phyloP scores from a whole-genome alignment of 2,329 filamentous ascomycete genomes.

The Bertia moriformis region DNA sequence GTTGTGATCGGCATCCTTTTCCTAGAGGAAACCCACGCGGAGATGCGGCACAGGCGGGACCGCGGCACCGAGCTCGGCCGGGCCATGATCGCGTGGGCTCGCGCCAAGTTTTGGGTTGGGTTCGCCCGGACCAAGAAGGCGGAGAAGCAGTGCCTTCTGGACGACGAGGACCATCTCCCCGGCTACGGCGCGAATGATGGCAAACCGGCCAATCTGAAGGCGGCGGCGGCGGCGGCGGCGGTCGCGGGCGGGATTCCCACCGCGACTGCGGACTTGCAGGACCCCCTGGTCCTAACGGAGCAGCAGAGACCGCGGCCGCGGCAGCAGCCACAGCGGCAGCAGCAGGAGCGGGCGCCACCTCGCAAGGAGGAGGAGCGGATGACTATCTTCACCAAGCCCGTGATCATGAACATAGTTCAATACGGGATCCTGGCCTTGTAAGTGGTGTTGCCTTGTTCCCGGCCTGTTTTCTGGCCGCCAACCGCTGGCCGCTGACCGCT shows the following conservation, averaged over 20 bases:
- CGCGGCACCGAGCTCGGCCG: conserved; percentile 63
- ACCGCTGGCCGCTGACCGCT: conserved; percentile 6
- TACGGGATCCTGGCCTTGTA: conserved; percentile 92
- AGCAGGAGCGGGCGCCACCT: no score
- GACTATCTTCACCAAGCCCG: conserved; percentile 68
- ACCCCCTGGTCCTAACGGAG: conserved; percentile 15
- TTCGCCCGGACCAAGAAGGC: conserved; percentile 25
- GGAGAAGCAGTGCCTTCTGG: conserved; percentile 47
- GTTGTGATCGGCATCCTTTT: conserved; percentile 71
- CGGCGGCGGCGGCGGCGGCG: conserved; percentile 23
- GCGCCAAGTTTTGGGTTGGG: background rate
- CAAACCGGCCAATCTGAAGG: no score
- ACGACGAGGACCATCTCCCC: conserved; percentile 46
- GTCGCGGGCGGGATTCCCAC: no score
- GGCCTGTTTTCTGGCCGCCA: conserved; percentile 6
- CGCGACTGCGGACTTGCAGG: conserved; percentile 11
- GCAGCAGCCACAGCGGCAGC: no score
- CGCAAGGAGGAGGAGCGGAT: conserved; percentile 19
- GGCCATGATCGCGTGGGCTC: conserved; percentile 39
- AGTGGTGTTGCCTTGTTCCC: conserved; percentile 35
- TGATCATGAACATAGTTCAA: conserved; percentile 73
- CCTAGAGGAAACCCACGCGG: conserved; percentile 82
- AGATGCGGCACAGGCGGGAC: conserved; percentile 65
- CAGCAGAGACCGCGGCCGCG: no score
- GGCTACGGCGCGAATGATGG: conserved; percentile 51